Base-by-base conservation (phyloP, 1,284 basidiomycete genomes). In the Xanthoconium separans region DNA sequence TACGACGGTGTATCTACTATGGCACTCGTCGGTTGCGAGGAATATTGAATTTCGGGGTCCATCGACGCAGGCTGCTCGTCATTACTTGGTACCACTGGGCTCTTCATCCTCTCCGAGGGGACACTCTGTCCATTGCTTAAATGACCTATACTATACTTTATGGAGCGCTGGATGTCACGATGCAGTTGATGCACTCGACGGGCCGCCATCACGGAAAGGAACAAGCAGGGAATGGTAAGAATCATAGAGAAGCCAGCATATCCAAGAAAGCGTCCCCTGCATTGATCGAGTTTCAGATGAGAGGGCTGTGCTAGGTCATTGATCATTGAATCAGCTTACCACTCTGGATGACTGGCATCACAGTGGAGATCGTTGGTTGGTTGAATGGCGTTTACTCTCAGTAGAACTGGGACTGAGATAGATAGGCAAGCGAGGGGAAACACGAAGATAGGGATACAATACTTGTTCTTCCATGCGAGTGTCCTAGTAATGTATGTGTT, bases 181-280 rank as follows among this genome's bases (percentile, higher is more conserved):
- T 73, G 61, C 30, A 61, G 73, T 50, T 70, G 70, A 44, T 65
- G 56, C 4, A 80, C 62, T 15, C 71, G 70, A 42, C 65, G 51
- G 34, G 76, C 68, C 5, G 81, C 78, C n/a, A 70, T 56, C 31
- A 76, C 61, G 20, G 81, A 82, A 12, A 82, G 61, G 54, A 73
- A 68, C 33, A 85, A 69, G 40, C 77, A 80, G 4, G 85, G 83
- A 16, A 84, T 63, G 4, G 76, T 73, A 15, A 82, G 64, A 34
- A 82, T 53, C 57, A 83, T 73, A 0, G 83, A 77, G 18, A 76
- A 65, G 29, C 84, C 85, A 10, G 83, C 78, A 62, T 84, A 85
- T 48, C 82, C 79, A 15, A 85, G 59, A 50, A 86, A 77, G 48
- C 83, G 78, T 42, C 81, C 72, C 85, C 85, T 87, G 50, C 4